Evolutionary conservation across 2,329 filamentous ascomycete species (phyloP), one percentile per base, ranked within the genome.

Genomic region (Aotearoamyces nothofagi): DNA sequence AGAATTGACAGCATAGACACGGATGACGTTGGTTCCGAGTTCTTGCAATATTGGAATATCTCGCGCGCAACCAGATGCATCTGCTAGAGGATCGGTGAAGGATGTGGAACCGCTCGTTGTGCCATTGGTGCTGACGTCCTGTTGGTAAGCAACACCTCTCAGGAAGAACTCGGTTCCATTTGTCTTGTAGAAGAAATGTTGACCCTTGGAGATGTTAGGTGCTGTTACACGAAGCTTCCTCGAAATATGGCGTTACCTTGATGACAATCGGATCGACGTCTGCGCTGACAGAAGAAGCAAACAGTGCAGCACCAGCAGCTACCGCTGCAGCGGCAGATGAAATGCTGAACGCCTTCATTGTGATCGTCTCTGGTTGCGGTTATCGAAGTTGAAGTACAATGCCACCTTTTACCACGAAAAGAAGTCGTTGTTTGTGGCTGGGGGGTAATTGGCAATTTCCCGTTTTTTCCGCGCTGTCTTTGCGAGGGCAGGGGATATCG

Each of bases 71-170:
- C 58, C 55, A 17, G 60, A 57, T 33, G 58, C 56, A 48, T 92
- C 72, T 42, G 82, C 66, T 22, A 98, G 71, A 33, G 90, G 87
- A 51, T 98, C 90, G 38, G 63, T 67, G 62, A 86, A 96, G 37
- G 62, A 62, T 32, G 55, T 51, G 34, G 49, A 51, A 31, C 52
- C 53, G 20, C 58, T 61, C 31, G 61, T 59, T 33, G 47, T 48
- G 36, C 71, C 66, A 29, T 63, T 66, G 29, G 67, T 60, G 39
- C 61, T 62, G 39, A 63, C 63, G 45, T 87, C 80, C 60, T 86
- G 73, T 63, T 98, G 90, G 61, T 98, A 98, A 42, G 90, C 90
- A 44, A 98, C 66, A 60, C 90, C 90, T 56, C 78, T 82, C 55
- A 96, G 82, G 65, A 74, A 94, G 66, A 94, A 87, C 57, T 90